Conservation (phyloP, 1,139 yeast genomes). For the Candida frijolesensis region DNA sequence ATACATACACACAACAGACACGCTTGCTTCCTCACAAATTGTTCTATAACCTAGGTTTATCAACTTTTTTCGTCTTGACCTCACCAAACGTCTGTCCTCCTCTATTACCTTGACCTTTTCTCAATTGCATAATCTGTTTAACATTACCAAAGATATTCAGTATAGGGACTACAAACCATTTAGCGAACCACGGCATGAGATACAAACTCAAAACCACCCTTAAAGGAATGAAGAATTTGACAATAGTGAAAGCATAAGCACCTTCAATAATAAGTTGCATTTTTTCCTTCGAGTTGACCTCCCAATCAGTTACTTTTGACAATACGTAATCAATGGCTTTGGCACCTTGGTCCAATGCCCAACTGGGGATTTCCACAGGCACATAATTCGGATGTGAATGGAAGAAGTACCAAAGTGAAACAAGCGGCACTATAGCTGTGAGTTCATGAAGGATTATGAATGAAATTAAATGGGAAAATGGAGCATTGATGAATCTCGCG, state of each 20-base stretch:
- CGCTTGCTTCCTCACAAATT: background rate
- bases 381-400: slow-evolving; percentile 50
- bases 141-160: slow-evolving; percentile 32
- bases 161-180: slow-evolving; percentile 57
- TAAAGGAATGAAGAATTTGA: slow-evolving; percentile 64
- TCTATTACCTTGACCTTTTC: slow-evolving; percentile 7
- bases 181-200: slow-evolving; percentile 70
- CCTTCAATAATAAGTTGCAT: slow-evolving; percentile 71
- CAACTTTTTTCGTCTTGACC: slow-evolving; percentile 23
- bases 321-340: slow-evolving; percentile 55
- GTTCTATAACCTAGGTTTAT: slow-evolving; percentile 34
- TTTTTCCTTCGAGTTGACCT: slow-evolving; percentile 51
- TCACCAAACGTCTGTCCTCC: slow-evolving; percentile 4
- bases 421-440: slow-evolving; percentile 79
- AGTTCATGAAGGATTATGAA: slow-evolving; percentile 82
- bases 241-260: slow-evolving; percentile 84
- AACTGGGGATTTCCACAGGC: slow-evolving; percentile 63
- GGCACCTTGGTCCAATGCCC: slow-evolving; percentile 65
- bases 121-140: slow-evolving; percentile 15
- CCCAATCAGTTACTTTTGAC: slow-evolving; percentile 33
- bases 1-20: background rate
- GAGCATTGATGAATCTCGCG: slow-evolving; percentile 54
- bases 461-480: slow-evolving; percentile 70
- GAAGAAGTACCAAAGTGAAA: slow-evolving; percentile 74
- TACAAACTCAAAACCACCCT: slow-evolving; percentile 59